phyloP scores from a whole-genome alignment of 345 rosid species.

The Durio zibethinus region DNA sequence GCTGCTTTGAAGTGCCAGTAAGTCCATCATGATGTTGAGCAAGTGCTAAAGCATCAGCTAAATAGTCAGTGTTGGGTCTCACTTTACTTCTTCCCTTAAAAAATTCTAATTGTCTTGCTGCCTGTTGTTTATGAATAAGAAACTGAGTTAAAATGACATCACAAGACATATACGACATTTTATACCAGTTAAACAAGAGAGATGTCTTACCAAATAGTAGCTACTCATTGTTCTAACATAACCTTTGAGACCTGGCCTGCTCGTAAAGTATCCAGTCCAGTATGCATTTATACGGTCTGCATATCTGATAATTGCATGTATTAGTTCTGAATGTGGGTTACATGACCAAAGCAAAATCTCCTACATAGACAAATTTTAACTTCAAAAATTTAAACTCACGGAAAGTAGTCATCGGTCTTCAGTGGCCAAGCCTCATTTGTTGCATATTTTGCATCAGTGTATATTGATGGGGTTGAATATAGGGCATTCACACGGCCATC shows the following conservation, averaged over 20 bases:
- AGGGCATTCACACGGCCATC: constrained; percentile 61
- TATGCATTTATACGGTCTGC: constrained; percentile 49
- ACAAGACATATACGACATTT: not conserved
- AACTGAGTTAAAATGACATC: constrained; percentile 1
- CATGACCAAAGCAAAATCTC: not conserved
- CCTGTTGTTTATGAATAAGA: constrained; percentile 26
- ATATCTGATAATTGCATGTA: constrained; percentile 31
- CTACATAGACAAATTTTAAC: not conserved
- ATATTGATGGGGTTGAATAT: constrained; percentile 52
- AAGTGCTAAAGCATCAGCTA: constrained; percentile 51
- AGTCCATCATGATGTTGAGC: constrained; percentile 57
- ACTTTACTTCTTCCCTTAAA: constrained; percentile 37
- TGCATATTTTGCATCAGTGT: constrained; percentile 52
- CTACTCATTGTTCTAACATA: constrained; percentile 47
- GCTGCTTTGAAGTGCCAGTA: constrained; percentile 48
- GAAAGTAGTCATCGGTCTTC: constrained; percentile 51
- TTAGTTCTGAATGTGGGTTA: not conserved
- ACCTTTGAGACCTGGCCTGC: constrained; percentile 45
- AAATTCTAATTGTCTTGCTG: constrained; percentile 51
- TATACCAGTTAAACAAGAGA: not conserved
- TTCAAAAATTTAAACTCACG: constrained; percentile 32
- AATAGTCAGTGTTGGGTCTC: constrained; percentile 35
- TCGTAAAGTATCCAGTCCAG: constrained; percentile 59
- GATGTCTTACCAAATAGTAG: constrained; percentile 42
- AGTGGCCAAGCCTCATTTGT: constrained; percentile 45